Evolutionary conservation across 1,284 basidiomycete genomes (phyloP).

Genomic region (Austroboletus novae-zelandiae): DNA sequence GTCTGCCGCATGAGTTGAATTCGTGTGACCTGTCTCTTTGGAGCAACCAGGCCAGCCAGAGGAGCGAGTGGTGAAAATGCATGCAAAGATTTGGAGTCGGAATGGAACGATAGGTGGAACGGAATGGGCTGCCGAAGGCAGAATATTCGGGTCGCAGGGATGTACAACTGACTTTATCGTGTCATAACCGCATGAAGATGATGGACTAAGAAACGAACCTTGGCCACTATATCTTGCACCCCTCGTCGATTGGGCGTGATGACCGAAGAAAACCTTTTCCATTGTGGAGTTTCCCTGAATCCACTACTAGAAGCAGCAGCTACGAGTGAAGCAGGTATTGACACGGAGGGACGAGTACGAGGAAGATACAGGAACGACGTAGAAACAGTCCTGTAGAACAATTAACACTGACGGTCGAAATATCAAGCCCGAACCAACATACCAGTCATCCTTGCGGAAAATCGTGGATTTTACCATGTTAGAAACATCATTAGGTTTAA

Average conservation of each 20-base stretch:
- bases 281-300: conserved; percentile 44
- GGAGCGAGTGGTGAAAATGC: conserved; percentile 60
- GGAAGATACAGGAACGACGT: conserved; percentile 67
- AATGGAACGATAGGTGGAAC: conserved; percentile 60
- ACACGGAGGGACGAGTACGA: conserved; percentile 55
- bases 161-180: conserved; percentile 39
- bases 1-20: conserved; percentile 65
- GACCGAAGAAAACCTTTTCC: conserved; percentile 48
- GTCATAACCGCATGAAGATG: not conserved
- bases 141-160: conserved; percentile 58
- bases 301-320: conserved; percentile 32
- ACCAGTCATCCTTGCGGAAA: conserved; percentile 49
- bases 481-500: conserved; percentile 43
- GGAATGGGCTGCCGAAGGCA: conserved; percentile 58
- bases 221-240: conserved; percentile 43
- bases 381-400: conserved; percentile 44
- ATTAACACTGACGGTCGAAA: conserved; percentile 2
- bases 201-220: conserved; percentile 29
- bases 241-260: conserved; percentile 39
- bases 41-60: conserved; percentile 33
- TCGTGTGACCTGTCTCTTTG: conserved; percentile 46
- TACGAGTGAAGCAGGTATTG: conserved; percentile 49
- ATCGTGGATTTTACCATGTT: conserved; percentile 44
- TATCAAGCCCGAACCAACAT: conserved; percentile 16
- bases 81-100: conserved; percentile 53